Conservation (phyloP, 2,329 filamentous ascomycete genomes). For the Ascochyta koolunga region DNA sequence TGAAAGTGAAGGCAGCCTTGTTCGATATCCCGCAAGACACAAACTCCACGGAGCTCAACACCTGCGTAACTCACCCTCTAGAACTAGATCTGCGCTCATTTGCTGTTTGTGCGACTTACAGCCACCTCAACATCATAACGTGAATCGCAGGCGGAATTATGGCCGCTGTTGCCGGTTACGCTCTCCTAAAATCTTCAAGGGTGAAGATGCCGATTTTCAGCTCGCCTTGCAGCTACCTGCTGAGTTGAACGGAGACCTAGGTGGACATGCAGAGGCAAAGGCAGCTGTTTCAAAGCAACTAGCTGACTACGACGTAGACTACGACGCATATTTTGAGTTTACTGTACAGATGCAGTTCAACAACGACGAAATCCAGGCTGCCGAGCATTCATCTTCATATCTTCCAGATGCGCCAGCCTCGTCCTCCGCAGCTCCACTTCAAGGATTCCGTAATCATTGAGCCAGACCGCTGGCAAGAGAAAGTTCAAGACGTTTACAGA, state of each 20-base stretch:
- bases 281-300: conserved; percentile 1
- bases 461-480: conserved; percentile 3
- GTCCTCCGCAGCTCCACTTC: background rate
- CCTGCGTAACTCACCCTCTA: background rate
- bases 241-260: conserved; percentile 9
- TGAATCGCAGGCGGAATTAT: background rate
- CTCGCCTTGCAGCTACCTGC: conserved; percentile 11
- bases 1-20: conserved; percentile 9
- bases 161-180: background rate
- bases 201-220: background rate
- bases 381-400: background rate
- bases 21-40: background rate
- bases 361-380: background rate
- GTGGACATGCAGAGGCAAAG: background rate
- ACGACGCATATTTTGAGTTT: conserved; percentile 10
- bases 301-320: conserved; percentile 5
- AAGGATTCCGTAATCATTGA: background rate
- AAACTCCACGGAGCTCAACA: background rate
- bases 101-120: background rate
- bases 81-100: background rate
- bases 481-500: conserved; percentile 13
- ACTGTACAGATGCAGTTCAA: background rate
- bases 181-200: background rate
- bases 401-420: background rate
- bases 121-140: background rate